Evolutionary conservation across 2,329 filamentous ascomycete genomes (phyloP).

Genomic region (Exophiala calicioides): DNA sequence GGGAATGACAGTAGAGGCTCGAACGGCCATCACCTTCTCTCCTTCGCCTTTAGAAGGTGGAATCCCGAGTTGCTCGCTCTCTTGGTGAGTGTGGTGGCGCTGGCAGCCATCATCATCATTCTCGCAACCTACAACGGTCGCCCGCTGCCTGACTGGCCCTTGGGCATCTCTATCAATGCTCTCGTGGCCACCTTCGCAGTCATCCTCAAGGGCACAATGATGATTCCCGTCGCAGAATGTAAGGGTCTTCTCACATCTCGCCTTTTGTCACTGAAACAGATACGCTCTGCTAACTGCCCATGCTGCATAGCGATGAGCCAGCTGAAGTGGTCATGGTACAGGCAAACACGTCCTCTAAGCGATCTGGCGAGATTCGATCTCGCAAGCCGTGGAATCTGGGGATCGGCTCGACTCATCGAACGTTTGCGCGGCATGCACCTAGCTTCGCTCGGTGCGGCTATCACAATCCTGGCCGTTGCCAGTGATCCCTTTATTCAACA

Average conservation of each 20-base stretch:
- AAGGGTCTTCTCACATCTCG: no score
- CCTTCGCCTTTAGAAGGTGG: no score
- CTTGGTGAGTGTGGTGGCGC: not conserved
- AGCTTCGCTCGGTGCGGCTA: not conserved
- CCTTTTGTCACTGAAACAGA: no score
- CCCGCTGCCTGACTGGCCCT: constrained; percentile 1
- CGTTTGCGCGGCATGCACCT: not conserved
- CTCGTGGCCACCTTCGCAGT: not conserved
- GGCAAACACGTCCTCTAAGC: not conserved
- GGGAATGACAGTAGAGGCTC: no score
- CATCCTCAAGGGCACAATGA: constrained; percentile 1
- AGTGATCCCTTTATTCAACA: not conserved
- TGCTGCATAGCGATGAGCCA: no score
- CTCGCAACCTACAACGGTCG: not conserved
- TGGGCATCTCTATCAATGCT: constrained; percentile 2
- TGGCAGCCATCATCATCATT: not conserved
- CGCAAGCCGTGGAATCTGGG: not conserved
- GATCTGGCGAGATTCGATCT: not conserved
- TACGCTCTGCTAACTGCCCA: no score
- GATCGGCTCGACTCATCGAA: not conserved
- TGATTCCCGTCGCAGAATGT: no score
- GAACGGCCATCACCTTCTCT: no score
- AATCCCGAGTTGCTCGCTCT: not conserved
- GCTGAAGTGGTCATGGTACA: not conserved
- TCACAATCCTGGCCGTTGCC: not conserved